Base-by-base conservation (phyloP, 176 grass and related monocot genomes). In the Triticum monococcum region DNA sequence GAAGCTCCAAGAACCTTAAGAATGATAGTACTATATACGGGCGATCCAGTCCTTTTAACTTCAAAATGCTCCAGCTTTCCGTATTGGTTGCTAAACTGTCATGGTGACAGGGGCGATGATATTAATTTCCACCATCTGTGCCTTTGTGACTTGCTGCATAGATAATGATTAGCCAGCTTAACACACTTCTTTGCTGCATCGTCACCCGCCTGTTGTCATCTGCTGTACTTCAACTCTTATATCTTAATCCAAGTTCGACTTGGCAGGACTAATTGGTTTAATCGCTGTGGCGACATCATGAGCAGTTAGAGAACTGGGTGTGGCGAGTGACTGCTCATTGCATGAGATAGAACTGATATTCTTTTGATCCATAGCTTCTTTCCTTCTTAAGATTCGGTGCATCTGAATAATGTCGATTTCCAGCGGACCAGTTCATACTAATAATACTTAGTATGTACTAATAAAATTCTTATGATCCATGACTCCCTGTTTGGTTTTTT, bases 101-200 rank as follows among this genome's bases (percentile, higher is more conserved):
- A 85, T 85, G 78, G 88, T 88, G 72, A 74, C 71, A 64, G 86
- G 40, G 76, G 82, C 33, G 56, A 72, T 68, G 52, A 59, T 81
- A 81, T 57, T 78, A 77, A 35, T 88, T 72, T 78, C 78, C 10
- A 2, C 20, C 52, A 71, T 88, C 16, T 68, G 82, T 50, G 32
- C 72, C 82, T 85, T 78, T 87, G 20, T 85, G 77, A 84, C 77
- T 70, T 64, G 64, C 72, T 81, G 86, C 82, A 52, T 85, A 82
- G 50, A 88, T 81, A 88, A 88, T 88, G 62, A 88, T 88, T 81
- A 40, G 86, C 86, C 77, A 85, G 69, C 86, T 76, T 70, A 81
- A 38, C 85, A 88, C 22, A 25, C 78, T 88, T 91, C 60, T 57
- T 76, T 48, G 64, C 64, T 91, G 77, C 61, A 81, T 62, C 52